phyloP scores from a whole-genome alignment of 345 rosid genomes.

The Populus simonii region DNA sequence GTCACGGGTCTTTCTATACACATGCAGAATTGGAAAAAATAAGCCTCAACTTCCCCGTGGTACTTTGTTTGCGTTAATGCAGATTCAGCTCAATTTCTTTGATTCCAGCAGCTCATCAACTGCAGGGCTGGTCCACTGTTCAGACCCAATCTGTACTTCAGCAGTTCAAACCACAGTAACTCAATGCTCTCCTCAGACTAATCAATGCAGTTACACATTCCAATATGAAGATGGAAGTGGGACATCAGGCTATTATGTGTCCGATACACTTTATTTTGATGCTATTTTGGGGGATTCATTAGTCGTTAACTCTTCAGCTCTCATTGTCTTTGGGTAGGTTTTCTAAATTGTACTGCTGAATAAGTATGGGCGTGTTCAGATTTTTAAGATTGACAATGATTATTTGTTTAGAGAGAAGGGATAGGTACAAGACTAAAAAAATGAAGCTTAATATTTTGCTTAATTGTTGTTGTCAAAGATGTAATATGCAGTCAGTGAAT shows the following conservation, averaged over 20 bases:
- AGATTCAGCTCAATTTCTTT: slow-evolving; percentile 78
- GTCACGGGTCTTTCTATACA: not conserved
- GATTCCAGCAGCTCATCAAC: slow-evolving; percentile 69
- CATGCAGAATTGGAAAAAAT: not conserved
- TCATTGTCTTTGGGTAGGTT: slow-evolving; percentile 77
- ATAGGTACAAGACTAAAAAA: not conserved
- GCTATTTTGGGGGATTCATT: slow-evolving; percentile 63
- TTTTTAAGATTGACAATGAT: not conserved
- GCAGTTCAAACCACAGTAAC: slow-evolving; percentile 56
- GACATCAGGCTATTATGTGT: slow-evolving; percentile 79
- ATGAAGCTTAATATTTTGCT: not conserved
- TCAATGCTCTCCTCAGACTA: slow-evolving; percentile 57
- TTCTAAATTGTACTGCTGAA: not conserved
- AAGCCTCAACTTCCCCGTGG: slow-evolving; percentile 14
- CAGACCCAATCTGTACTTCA: slow-evolving; percentile 39
- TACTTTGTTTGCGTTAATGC: slow-evolving; percentile 20
- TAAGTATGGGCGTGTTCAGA: not conserved
- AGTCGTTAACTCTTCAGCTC: slow-evolving; percentile 78
- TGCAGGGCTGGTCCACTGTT: slow-evolving; percentile 52
- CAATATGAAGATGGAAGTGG: slow-evolving; percentile 96
- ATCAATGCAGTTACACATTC: slow-evolving; percentile 80
- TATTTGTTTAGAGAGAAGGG: not conserved
- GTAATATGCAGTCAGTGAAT: not conserved
- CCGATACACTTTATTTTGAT: slow-evolving; percentile 66
- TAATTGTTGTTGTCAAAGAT: not conserved